phyloP scores from a whole-genome alignment of 31 red algal species.

The Odonthalia washingtoniensis region DNA sequence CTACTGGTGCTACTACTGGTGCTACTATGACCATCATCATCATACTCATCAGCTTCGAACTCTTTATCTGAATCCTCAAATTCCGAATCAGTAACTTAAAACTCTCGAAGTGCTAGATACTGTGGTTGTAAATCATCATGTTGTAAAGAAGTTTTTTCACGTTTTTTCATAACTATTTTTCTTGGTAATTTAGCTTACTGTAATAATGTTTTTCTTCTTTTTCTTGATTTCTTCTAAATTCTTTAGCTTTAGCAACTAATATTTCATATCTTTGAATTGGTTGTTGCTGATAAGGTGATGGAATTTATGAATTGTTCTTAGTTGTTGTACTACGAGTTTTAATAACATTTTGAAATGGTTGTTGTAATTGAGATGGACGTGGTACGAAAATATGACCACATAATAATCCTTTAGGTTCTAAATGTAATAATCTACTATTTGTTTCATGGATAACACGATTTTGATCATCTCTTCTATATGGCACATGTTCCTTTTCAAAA shows the following conservation, averaged over 20 bases:
- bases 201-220: constrained; percentile 65
- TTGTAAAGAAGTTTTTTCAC: constrained; percentile 47
- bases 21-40: constrained; percentile 36
- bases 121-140: constrained; percentile 45
- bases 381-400: constrained; percentile 76
- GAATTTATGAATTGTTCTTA: too few species aligned
- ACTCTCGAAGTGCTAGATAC: constrained; percentile 55
- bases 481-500: constrained; percentile 71
- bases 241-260: constrained; percentile 52
- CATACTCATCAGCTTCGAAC: constrained; percentile 60
- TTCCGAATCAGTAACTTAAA: constrained; percentile 75
- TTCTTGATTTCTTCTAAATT: constrained; percentile 73
- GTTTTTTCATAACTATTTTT: constrained; percentile 52
- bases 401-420: constrained; percentile 64
- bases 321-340: too few species aligned
- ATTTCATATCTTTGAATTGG: constrained; percentile 53
- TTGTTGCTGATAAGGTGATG: too few species aligned
- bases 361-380: constrained; percentile 75
- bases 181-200: constrained; percentile 55
- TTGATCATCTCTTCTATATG: constrained; percentile 63
- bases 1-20: too few species aligned
- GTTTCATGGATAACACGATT: constrained; percentile 69
- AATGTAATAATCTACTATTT: constrained; percentile 66
- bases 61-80: constrained; percentile 73
- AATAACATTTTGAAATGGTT: too few species aligned